Evolutionary conservation across 2,329 filamentous ascomycete species (phyloP).

Genomic region (Fusarium begoniae): DNA sequence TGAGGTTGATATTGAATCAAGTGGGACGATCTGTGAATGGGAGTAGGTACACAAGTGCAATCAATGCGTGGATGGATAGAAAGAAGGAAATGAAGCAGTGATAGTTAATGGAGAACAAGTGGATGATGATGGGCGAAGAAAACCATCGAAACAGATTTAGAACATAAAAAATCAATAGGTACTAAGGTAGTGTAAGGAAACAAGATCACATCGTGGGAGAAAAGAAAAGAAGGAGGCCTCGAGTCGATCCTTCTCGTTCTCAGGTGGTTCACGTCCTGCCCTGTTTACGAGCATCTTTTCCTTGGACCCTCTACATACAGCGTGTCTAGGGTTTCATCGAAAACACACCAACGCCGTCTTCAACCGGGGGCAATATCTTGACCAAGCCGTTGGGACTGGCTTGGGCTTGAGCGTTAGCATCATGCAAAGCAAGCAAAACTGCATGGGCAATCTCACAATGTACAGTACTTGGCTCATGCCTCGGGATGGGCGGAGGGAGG

Average conservation of each 20-base stretch:
- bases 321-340: slow-evolving; percentile 27
- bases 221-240: slow-evolving; percentile 23
- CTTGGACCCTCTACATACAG: not conserved
- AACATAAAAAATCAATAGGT: not conserved
- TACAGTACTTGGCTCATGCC: slow-evolving; percentile 24
- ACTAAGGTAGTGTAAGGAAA: not conserved
- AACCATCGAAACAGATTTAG: not conserved
- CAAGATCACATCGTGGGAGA: slow-evolving; percentile 1
- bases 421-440: slow-evolving; percentile 12
- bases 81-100: not conserved
- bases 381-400: slow-evolving; percentile 30
- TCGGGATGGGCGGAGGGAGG: slow-evolving; percentile 26
- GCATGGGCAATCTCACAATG: slow-evolving; percentile 11
- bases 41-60: not conserved
- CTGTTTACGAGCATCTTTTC: slow-evolving; percentile 1
- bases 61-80: slow-evolving; percentile 1
- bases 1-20: slow-evolving; percentile 13
- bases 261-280: slow-evolving; percentile 13
- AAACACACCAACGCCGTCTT: slow-evolving; percentile 18
- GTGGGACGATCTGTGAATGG: slow-evolving; percentile 14
- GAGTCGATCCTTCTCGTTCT: slow-evolving; percentile 19
- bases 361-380: slow-evolving; percentile 16
- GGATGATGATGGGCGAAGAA: not conserved
- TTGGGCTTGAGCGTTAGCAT: not conserved
- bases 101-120: not conserved